These are phyloP conservation scores for Amauroascus verrucosus DNA, from an alignment of 2,329 filamentous ascomycete genomes.

Conservation along the genomic window DNA sequence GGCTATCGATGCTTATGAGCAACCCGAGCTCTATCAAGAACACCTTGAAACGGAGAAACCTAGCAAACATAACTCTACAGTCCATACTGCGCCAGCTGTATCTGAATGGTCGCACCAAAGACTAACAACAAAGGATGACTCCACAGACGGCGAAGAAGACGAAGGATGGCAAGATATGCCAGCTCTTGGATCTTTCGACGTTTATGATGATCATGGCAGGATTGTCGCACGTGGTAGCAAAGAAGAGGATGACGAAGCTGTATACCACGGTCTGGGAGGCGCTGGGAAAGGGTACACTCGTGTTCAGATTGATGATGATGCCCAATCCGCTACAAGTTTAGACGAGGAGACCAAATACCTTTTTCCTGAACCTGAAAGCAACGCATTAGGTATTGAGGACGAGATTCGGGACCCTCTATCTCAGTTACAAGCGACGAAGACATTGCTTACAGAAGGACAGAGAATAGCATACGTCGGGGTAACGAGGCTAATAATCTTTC, in stretches of 20 bases:
- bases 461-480: conserved; percentile 92
- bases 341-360: conserved; percentile 95
- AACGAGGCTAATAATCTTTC: conserved; percentile 66
- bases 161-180: conserved; percentile 89
- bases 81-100: conserved; percentile 22
- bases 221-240: conserved; percentile 72
- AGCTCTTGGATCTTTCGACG: conserved; percentile 80
- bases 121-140: conserved; percentile 44
- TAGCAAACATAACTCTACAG: not conserved
- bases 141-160: conserved; percentile 50
- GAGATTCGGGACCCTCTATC: conserved; percentile 74
- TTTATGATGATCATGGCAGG: conserved; percentile 88
- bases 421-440: conserved; percentile 92
- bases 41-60: not conserved
- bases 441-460: conserved; percentile 88
- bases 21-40: not conserved
- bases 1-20: not conserved
- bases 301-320: conserved; percentile 91
- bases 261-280: conserved; percentile 69
- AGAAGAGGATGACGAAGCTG: conserved; percentile 58
- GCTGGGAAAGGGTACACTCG: conserved; percentile 92
- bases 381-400: conserved; percentile 55
- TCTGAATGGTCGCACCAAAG: conserved; percentile 93
- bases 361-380: conserved; percentile 63
- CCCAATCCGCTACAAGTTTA: conserved; percentile 85